Conservation (phyloP, 2,329 filamentous ascomycete genomes). For the Acephala macrosclerotiorum region DNA sequence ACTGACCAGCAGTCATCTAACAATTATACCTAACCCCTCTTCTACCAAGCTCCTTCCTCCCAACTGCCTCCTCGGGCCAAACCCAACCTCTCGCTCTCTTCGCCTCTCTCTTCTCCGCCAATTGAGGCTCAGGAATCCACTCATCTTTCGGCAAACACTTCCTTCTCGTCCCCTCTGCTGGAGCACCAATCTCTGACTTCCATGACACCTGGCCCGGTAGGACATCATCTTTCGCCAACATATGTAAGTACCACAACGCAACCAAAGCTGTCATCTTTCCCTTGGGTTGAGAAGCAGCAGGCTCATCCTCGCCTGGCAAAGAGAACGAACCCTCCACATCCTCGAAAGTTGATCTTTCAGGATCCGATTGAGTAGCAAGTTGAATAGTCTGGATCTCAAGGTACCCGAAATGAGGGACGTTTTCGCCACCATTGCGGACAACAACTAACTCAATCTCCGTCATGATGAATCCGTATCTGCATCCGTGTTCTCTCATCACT, state of each 20-base stretch:
- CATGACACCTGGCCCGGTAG: conserved; percentile 67
- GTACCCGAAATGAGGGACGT: conserved; percentile 65
- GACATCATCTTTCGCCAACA: conserved; percentile 69
- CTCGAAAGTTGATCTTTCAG: conserved; percentile 30
- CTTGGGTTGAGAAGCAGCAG: conserved; percentile 42
- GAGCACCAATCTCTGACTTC: conserved; percentile 76
- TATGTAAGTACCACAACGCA: conserved; percentile 80
- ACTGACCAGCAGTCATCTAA: conserved; percentile 29
- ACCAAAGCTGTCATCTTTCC: conserved; percentile 77
- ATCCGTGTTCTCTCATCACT: conserved; percentile 91
- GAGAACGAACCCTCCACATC: conserved; percentile 36
- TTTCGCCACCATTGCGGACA: conserved; percentile 77
- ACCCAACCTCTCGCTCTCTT: conserved; percentile 80
- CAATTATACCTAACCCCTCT: conserved; percentile 63
- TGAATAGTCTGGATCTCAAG: conserved; percentile 75
- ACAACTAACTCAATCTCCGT: conserved; percentile 95
- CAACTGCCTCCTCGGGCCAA: conserved; percentile 75
- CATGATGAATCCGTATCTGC: conserved; percentile 94
- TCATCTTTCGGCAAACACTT: conserved; percentile 73
- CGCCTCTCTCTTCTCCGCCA: conserved; percentile 77
- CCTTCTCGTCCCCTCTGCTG: conserved; percentile 74
- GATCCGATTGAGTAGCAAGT: conserved; percentile 52
- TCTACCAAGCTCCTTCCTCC: conserved; percentile 75
- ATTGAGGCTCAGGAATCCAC: conserved; percentile 79
- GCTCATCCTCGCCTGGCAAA: conserved; percentile 42